These are phyloP conservation scores for Herpetomonas tarakana DNA, from an alignment of 208 protist genomes.

Conservation along the genomic window DNA sequence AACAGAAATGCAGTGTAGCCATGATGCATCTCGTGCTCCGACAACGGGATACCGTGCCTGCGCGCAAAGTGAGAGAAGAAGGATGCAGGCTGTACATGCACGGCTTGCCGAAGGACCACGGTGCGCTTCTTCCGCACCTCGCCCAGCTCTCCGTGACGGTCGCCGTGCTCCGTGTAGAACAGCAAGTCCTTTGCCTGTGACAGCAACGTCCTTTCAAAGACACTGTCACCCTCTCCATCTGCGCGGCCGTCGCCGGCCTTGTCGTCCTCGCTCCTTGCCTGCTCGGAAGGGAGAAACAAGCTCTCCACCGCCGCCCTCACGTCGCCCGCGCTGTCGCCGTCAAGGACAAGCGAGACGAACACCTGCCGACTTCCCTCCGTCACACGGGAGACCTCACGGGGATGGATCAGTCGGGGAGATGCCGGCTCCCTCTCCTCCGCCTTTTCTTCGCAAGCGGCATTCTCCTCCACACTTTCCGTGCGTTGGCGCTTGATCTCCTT, in stretches of 20 bases:
- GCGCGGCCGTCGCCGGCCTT: too few relatives aligned
- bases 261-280: too few relatives aligned
- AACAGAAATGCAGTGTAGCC: constrained; percentile 8
- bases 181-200: background rate
- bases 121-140: constrained; percentile 15
- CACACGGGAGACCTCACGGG: constrained; percentile 47
- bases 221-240: constrained; percentile 9
- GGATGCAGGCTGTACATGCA: constrained; percentile 38
- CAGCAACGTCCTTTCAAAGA: background rate
- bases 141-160: background rate
- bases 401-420: constrained; percentile 29
- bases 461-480: too few relatives aligned
- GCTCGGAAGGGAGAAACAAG: constrained; percentile 33
- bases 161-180: background rate
- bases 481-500: background rate
- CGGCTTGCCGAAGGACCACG: constrained; percentile 32
- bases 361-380: constrained; percentile 45
- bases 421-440: constrained; percentile 1
- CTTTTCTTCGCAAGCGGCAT: too few relatives aligned
- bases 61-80: constrained; percentile 28
- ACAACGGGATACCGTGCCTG: constrained; percentile 1
- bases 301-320: constrained; percentile 33
- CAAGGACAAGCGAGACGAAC: constrained; percentile 76
- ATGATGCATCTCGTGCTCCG: background rate
- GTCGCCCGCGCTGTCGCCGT: constrained; percentile 44